Evolutionary conservation across 768 basidiomycete species (phyloP).

Genomic region (Coprinellus micaceus): DNA sequence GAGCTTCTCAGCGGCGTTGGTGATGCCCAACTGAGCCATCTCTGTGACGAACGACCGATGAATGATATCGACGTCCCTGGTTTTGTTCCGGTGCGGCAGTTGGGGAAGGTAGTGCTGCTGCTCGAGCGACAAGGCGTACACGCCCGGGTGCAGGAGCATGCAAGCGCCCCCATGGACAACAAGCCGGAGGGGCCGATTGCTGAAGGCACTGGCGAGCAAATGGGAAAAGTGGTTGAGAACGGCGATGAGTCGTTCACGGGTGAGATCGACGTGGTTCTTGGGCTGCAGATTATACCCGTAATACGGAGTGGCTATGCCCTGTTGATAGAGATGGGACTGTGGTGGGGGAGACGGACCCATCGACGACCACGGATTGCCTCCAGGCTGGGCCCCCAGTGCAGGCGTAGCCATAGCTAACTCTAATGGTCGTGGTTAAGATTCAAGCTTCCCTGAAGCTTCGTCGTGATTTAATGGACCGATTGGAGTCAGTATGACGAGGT

Average conservation of each 20-base stretch:
- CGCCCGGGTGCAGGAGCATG: slow-evolving; percentile 59
- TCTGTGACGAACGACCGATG: slow-evolving; percentile 57
- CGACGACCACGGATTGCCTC: background rate
- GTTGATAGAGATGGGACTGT: background rate
- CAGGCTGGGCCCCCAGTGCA: background rate
- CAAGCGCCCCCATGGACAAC: slow-evolving; percentile 72
- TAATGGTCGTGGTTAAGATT: background rate
- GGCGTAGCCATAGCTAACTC: background rate
- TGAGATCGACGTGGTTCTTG: slow-evolving; percentile 39
- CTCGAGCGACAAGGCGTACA: slow-evolving; percentile 31
- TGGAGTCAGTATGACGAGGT: slow-evolving; percentile 2
- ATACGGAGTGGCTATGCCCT: background rate
- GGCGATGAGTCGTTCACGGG: slow-evolving; percentile 37
- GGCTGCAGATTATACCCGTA: background rate
- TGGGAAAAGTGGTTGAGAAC: slow-evolving; percentile 52
- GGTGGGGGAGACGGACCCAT: slow-evolving; percentile 1
- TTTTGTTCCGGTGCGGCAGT: slow-evolving; percentile 45
- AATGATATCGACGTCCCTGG: slow-evolving; percentile 68
- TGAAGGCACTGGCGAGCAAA: slow-evolving; percentile 43
- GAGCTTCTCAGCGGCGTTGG: slow-evolving; percentile 53
- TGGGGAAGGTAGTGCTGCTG: slow-evolving; percentile 22
- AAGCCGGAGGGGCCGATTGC: slow-evolving; percentile 46
- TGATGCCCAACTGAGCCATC: slow-evolving; percentile 42
- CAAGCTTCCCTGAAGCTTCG: background rate
- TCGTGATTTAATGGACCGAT: background rate